Base-by-base conservation (phyloP, 805 yeast genomes). In the Wickerhamomyces tratensis region DNA sequence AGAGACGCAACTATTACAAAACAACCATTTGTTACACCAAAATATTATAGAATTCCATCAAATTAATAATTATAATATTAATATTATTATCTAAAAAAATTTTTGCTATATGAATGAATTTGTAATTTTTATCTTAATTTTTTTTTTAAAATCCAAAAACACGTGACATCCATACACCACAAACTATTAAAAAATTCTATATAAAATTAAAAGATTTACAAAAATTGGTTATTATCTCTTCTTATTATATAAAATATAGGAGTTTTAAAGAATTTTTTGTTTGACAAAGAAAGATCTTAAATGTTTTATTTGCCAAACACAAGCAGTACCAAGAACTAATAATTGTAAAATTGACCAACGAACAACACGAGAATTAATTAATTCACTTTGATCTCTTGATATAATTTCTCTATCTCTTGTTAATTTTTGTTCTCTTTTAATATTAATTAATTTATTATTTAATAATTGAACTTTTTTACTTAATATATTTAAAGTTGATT, bases 221-320 rank as follows among this genome's bases (percentile, higher is more conserved):
- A n/a, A n/a, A n/a, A n/a, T n/a, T n/a, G n/a, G n/a, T n/a, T n/a
- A n/a, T n/a, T n/a, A n/a, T n/a, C n/a, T n/a, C n/a, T n/a, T n/a
- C n/a, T n/a, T n/a, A n/a, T n/a, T n/a, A n/a, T n/a, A n/a, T n/a
- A n/a, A n/a, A n/a, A n/a, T n/a, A n/a, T n/a, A n/a, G n/a, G n/a
- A n/a, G n/a, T n/a, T n/a, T n/a, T 20, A 20, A 20, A 20, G 20
- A 20, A 86, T 76, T 67, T 88, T 88, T 59, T 87, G 95, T 65
- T 86, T 87, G 46, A 86, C 81, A 59, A 87, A 87, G 74, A 87
- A 86, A 36, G 79, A 64, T 64, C 83, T 83, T 64, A 88, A 72
- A 55, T 84, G 89, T 42, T 72, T 72, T 59, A 88, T 64, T 65
- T 88, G 96, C 72, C 85, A 77, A 36, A 70, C 71, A 53, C 96